Evolutionary conservation across 257 asterid genomes (phyloP).

Genomic region (Lycium ferocissimum): DNA sequence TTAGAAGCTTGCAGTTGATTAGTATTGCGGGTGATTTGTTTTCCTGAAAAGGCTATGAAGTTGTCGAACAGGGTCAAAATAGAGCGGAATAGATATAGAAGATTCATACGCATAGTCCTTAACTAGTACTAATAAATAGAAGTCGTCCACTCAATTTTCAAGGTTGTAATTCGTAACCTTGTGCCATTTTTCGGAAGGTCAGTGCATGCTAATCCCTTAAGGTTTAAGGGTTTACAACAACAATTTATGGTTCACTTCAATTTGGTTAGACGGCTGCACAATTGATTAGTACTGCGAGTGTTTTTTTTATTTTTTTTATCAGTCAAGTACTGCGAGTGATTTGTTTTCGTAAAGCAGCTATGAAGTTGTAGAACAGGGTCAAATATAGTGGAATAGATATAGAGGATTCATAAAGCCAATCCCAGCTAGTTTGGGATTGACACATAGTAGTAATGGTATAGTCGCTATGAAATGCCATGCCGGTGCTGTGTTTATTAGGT

Average conservation of each 20-base stretch:
- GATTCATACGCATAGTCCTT: background rate
- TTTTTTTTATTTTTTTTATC: no score
- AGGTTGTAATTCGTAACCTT: background rate
- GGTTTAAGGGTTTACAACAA: background rate
- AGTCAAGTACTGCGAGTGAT: no score
- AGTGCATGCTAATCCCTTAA: background rate
- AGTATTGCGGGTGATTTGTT: background rate
- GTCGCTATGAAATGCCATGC: background rate
- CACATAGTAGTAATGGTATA: background rate
- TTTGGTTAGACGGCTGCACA: background rate
- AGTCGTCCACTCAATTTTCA: no score
- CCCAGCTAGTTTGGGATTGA: background rate
- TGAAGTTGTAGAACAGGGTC: background rate
- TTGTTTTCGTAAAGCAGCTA: no score
- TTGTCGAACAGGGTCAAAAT: conserved; percentile 10
- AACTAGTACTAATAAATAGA: no score
- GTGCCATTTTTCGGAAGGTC: background rate
- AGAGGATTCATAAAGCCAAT: background rate
- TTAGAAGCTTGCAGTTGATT: conserved; percentile 24
- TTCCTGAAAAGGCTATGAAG: background rate
- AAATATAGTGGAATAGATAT: background rate
- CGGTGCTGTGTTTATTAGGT: background rate
- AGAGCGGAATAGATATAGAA: background rate
- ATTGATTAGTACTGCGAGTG: background rate
- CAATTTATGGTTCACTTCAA: background rate